Conservation (phyloP, 139 green algal species). For the Zygnema circumcarinatum region DNA sequence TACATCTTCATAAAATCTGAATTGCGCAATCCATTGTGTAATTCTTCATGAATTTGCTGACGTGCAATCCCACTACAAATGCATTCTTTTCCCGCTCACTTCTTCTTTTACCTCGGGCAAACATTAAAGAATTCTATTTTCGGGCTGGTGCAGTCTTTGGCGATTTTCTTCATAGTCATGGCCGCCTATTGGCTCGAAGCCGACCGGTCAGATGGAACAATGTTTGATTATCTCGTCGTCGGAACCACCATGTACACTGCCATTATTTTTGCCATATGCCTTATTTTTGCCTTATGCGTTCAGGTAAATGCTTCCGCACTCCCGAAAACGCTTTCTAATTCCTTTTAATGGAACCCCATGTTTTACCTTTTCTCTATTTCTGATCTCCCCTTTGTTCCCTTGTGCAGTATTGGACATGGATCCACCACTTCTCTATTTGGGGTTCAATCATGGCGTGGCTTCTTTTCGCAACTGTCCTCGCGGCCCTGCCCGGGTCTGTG, state of each 20-base stretch:
- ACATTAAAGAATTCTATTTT: too few species aligned
- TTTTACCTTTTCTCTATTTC: conserved; percentile 55
- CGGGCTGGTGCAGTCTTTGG: conserved; percentile 17
- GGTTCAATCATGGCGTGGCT: conserved; percentile 62
- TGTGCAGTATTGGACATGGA: conserved; percentile 56
- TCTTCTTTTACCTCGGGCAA: too few species aligned
- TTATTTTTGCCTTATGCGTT: conserved; percentile 51
- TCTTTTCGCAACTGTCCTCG: conserved; percentile 55
- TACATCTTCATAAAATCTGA: too few species aligned
- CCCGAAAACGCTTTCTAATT: not conserved
- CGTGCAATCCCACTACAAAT: too few species aligned
- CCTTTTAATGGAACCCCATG: not conserved
- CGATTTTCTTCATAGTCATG: conserved; percentile 16
- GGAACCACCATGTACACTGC: conserved; percentile 60
- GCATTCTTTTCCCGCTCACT: too few species aligned
- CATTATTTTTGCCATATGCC: conserved; percentile 65
- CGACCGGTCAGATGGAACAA: conserved; percentile 28
- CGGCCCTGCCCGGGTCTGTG: conserved; percentile 13
- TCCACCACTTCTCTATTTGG: conserved; percentile 61
- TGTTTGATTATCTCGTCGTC: conserved; percentile 32
- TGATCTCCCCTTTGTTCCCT: conserved; percentile 5
- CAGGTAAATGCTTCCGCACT: conserved; percentile 23
- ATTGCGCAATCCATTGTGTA: too few species aligned
- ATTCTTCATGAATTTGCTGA: too few species aligned
- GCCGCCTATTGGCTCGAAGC: conserved; percentile 27